These are phyloP conservation scores for Aspergillus pseudoviridinutans DNA, from an alignment of 2,329 filamentous ascomycete species.

Conservation along the genomic window DNA sequence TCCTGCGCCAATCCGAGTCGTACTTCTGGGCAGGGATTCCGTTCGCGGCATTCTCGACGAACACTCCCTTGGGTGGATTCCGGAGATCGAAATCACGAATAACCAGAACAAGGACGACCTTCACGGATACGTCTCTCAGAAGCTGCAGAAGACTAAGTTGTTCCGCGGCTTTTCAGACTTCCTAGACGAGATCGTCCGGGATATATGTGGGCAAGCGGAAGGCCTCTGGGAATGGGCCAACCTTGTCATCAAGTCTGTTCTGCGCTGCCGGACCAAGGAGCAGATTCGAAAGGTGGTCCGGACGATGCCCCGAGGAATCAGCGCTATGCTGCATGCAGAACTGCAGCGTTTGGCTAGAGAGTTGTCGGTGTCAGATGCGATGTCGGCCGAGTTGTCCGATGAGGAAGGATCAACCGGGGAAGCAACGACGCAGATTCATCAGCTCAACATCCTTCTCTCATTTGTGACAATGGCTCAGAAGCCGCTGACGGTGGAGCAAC, in stretches of 20 bases:
- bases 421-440: neutral
- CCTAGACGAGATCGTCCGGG: slow-evolving; percentile 4
- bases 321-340: slow-evolving; percentile 8
- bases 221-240: slow-evolving; percentile 15
- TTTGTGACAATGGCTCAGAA: slow-evolving; percentile 4
- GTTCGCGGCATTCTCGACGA: slow-evolving; percentile 5
- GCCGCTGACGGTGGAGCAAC: slow-evolving; percentile 2
- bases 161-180: slow-evolving; percentile 7
- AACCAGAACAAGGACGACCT: slow-evolving; percentile 14
- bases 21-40: slow-evolving; percentile 8
- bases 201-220: slow-evolving; percentile 6
- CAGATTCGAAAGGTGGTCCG: slow-evolving; percentile 11
- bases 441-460: slow-evolving; percentile 3
- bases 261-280: slow-evolving; percentile 13
- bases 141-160: slow-evolving; percentile 8
- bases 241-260: slow-evolving; percentile 10
- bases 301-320: slow-evolving; percentile 12
- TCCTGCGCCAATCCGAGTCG: neutral
- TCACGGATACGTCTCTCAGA: slow-evolving; percentile 8
- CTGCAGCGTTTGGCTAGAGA: slow-evolving; percentile 10
- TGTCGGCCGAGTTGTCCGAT: neutral
- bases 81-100: slow-evolving; percentile 10
- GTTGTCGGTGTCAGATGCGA: neutral
- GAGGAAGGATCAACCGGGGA: neutral
- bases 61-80: slow-evolving; percentile 8